Base-by-base conservation (phyloP, 2,329 filamentous ascomycete genomes). In the Fusarium oxysporum region DNA sequence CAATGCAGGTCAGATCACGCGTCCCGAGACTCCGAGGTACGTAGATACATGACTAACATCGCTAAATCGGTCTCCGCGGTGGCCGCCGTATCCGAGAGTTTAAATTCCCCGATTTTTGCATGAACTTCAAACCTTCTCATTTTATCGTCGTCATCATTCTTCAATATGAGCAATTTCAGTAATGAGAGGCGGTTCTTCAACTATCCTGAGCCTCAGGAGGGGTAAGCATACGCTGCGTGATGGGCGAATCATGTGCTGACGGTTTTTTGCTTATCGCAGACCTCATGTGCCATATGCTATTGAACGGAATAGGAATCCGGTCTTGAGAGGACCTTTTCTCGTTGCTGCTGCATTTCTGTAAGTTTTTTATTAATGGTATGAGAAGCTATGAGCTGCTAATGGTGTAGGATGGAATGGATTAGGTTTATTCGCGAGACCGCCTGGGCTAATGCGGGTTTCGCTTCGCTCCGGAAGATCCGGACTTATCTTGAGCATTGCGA, bases 371-470 rank as follows among this genome's bases (percentile, higher is more conserved):
- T 6, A 11, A 12, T 6, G 1, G 5, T 2, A 1, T 7, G 8
- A 16, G 6, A 6, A 0, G 3, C 14, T 28, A 10, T 6, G 1
- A 7, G 8, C 13, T 33, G 12, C 51, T 72, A 13, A 73, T 37
- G 5, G 3, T n/a, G 1, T 2, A 78, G 76, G 16, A 78, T 78
- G 76, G 76, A 78, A 72, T 74, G 62, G 60, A 19, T 76, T 30
- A 74, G 67, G 5, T 68, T 78, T 33, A 70, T 78, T 50, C 76
- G 76, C 5, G 72, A 74, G 32, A 65, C 35, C 1, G 76, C 73
- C 2, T 93, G 90, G 89, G 82, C 82, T 43, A 91, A 91, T 79
- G 90, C 90, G 25, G 90, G 90, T 43, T 93, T 94, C 77, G 83
- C 82, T 51, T 81, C 83, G 8, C 82, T 93, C 44, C 88, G 88